Base-by-base conservation (phyloP, 768 basidiomycete genomes). In the Lentinus tigrinus region DNA sequence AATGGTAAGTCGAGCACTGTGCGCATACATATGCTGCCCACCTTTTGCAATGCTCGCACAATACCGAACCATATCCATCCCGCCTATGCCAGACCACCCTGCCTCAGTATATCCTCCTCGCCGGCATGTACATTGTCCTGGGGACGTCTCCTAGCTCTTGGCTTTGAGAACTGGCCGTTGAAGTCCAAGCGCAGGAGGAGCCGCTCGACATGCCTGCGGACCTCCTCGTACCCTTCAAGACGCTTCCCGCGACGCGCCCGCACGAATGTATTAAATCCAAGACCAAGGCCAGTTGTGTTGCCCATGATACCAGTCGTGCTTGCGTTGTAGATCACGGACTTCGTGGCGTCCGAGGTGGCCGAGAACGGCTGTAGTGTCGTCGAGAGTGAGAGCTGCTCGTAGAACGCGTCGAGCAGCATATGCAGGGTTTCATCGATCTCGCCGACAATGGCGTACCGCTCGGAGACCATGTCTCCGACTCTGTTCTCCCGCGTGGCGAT, bases 131-230 rank as follows among this genome's bases (percentile, higher is more conserved):
- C 75, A 75, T 54, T 67, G 75, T 47, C 82, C 71, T 62, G 81
- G 79, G 65, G 66, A 61, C 60, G 39, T 27, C 47, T 19, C 52
- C 63, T 67, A 19, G 57, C 70, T 39, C 73, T 71, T 13, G 78
- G 77, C 31, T 76, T 81, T 16, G 89, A 89, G 62, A 91, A 84
- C 46, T 78, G 82, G 13, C 87, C 90, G 64, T 93, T 94, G 69
- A 94, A 91, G 72, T 96, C 94, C 13, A 96, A 73, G 38, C 91
- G 82, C 31, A 96, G 76, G 40, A 95, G 70, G 54, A 96, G 69
- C 23, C 92, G 82, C 69, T 96, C 94, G 11, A 95, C 82, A 68
- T 91, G 91, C 62, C 92, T 78, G 40, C 88, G 79, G 53, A 88
- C 88, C 53, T 88, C 82, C 44, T 82, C 87, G 37, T 85, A 85